Evolutionary conservation across 441 rosid genomes (phyloP), one percentile per base, ranked within the genome.

Genomic region (Raphanus hybrid): DNA sequence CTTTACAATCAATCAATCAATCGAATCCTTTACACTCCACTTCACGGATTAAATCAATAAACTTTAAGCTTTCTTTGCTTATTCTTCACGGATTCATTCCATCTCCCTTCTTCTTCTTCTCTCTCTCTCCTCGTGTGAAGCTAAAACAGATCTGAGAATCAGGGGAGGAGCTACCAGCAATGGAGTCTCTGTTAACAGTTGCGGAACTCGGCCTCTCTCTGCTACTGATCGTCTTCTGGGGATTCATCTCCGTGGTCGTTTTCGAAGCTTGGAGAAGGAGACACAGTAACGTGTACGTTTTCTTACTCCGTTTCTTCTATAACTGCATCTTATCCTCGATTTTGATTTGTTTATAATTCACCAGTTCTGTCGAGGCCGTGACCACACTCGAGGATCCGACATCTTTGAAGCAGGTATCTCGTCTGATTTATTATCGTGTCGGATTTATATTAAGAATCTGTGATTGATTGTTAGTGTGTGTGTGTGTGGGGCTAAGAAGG

Each of bases 361-460:
- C 2, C 75, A 93, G 99, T 72, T 91, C 87, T 67, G 82, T 84
- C 55, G 94, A 88, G 69, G 83, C 80, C 29, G 81, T 87, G 64
- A 88, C 87, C 63, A 45, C 86, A 68, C 87, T 93, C 71, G 92
- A 96, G 84, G 97, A 92, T 90, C 98, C 97, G 7, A 88, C 50
- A 43, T 73, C 97, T 2, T 77, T 85, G 66, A 91, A 88, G 27
- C 81, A 86, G 91, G 99, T 96, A 71, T 54, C 14, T 45, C 16
- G n/a, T 67, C 45, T 66, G 70, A 55, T 39, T 11, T 65, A 26
- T 79, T 65, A 3, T 67, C 18, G 34, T 34, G 23, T 16, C n/a
- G 18, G 2, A 50, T 50, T 10, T 5, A 5, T 4, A 48, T 9
- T 43, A 2, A 6, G 5, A 1, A 37, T 52, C 32, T 41, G 26